Evolutionary conservation across 2,329 filamentous ascomycete genomes (phyloP).

Genomic region (Ascochyta koolunga): DNA sequence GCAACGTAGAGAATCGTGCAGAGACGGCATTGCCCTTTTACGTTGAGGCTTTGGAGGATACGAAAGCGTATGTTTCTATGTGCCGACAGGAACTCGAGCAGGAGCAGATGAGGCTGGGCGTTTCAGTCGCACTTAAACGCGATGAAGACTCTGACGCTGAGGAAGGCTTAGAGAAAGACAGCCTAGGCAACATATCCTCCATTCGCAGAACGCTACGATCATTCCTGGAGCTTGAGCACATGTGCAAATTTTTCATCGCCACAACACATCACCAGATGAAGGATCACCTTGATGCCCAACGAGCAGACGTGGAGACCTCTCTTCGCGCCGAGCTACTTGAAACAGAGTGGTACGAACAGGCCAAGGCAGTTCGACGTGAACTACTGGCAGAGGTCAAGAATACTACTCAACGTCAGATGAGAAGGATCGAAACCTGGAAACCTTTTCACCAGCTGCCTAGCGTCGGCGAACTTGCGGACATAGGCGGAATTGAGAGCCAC

Average conservation of each 20-base stretch:
- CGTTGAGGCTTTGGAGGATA: constrained; percentile 55
- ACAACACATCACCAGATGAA: constrained; percentile 87
- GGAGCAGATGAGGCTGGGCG: constrained; percentile 53
- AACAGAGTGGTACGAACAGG: constrained; percentile 73
- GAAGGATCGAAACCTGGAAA: constrained; percentile 49
- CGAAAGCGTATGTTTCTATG: constrained; percentile 62
- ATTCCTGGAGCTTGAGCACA: constrained; percentile 80
- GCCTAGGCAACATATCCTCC: constrained; percentile 58
- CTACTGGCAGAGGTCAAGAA: constrained; percentile 66
- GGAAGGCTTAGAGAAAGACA: constrained; percentile 47
- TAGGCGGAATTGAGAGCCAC: constrained; percentile 74
- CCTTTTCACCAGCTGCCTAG: constrained; percentile 30
- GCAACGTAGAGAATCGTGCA: constrained; percentile 58
- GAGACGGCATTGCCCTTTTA: constrained; percentile 74
- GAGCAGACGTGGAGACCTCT: constrained; percentile 70
- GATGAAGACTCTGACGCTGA: constrained; percentile 45
- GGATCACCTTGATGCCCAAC: constrained; percentile 67
- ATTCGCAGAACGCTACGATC: constrained; percentile 71
- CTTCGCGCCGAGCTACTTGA: constrained; percentile 72
- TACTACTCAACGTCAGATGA: constrained; percentile 70
- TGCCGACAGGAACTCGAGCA: constrained; percentile 66
- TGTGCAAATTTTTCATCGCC: constrained; percentile 81
- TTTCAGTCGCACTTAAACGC: constrained; percentile 30
- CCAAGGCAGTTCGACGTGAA: constrained; percentile 78
- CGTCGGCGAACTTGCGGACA: constrained; percentile 62